Base-by-base conservation (phyloP, 495 filamentous ascomycete genomes). In the Gamarada debralockiae region DNA sequence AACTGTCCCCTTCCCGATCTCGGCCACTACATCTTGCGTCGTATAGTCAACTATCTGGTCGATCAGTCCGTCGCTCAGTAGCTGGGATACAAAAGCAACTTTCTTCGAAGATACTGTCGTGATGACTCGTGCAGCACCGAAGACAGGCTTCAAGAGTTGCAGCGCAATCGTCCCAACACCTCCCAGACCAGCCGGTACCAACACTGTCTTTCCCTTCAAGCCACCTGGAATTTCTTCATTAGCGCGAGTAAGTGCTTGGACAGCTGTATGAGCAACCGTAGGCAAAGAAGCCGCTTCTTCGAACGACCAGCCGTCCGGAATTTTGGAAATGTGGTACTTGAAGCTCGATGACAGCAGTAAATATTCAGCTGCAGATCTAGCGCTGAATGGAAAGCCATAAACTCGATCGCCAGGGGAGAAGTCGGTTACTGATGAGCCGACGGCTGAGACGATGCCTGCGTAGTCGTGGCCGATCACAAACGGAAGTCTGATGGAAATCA, bases 61-160 rank as follows among this genome's bases (percentile, higher is more conserved):
- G 14, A 40, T 25, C 6, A 40, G 24, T 3, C 44, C 46, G 3
- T 38, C 21, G 7, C 70, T 68, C 10, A 80, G 61, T 5, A 68
- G 55, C 57, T 70, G 48, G 23, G 65, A 59, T 14, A 78, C 70
- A 42, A 70, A 61, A n/a, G 60, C 58, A 3, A 82, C 51, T 60
- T 84, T 82, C 9, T 60, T 29, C 3, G 80, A 76, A 1, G 74
- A 78, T 1, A 81, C 72, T 0, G 78, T 79, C 0, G 78, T 70
- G 39, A 83, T 71, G n/a, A 82, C 66, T 27, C 66, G 73, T 1
- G 62, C 68, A 3, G 73, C 79, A 9, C 69, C 63, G 56, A 79
- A 75, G 14, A 76, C 68, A 41, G 78, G 73, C 64, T 76, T 81
- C 9, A 76, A 72, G 14, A 81, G 49, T 59, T 80, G 76, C 10